Evolutionary conservation across 2,329 filamentous ascomycete genomes (phyloP), one percentile per base, ranked within the genome.

Genomic region (Coniochaeta sp.): DNA sequence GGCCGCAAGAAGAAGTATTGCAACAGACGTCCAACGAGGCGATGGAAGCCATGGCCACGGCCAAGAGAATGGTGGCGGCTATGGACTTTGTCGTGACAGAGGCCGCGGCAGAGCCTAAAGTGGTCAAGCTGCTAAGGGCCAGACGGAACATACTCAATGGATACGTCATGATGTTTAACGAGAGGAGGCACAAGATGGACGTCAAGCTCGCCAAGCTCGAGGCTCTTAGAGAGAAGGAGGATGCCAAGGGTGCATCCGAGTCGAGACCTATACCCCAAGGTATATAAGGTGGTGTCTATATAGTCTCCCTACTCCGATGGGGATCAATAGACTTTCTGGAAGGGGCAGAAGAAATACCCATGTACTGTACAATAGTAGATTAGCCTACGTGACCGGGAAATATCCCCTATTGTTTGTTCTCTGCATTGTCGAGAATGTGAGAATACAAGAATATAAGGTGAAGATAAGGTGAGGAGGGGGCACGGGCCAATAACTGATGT

Each of bases 11-110:
- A 38, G 62, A 67, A 19, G 64, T 65, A n/a, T 66, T 65, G n/a
- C 62, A 69, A 38, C 64, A 60, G 30, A 60, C 64, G 50, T 40
- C 59, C 28, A 75, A 74, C 4, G 62, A 70, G 42, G 68, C 73
- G 62, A 70, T 73, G 26, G 79, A 81, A 62, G 71, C 78, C 57
- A 72, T 79, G 40, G 74, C 76, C 36, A 71, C 80, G 56, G 77
- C 75, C 2, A 75, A 78, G 38, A 71, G 73, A 59, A 79, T 81
- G 76, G 75, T 78, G 62, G 70, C 74, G 30, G 73, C 76, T 17
- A 74, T 74, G 38, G 78, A 79, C 70, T 77, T 75, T 67, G 70
- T 81, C 36, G 62, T 75, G 57, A 67, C 73, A 26, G 75, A 81
- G 61, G 60, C 66, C 42, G 73, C 79, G 72, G 69, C 77, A 1